Evolutionary conservation across 2,329 filamentous ascomycete species (phyloP).

Genomic region (Colletotrichum graminicola): DNA sequence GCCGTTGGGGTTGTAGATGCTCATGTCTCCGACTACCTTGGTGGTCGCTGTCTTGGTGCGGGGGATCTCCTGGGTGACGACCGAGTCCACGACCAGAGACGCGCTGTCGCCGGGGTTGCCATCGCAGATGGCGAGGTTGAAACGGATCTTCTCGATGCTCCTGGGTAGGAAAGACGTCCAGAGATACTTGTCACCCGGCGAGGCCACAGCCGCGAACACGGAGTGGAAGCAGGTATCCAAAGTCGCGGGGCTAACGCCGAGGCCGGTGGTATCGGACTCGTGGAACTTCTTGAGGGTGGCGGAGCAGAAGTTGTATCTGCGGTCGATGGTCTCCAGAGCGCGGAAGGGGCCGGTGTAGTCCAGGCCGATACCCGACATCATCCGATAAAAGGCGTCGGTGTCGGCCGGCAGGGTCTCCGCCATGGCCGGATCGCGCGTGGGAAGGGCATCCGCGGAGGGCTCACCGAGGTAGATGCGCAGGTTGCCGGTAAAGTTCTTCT

Average conservation of each 20-base stretch:
- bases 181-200: constrained; percentile 51
- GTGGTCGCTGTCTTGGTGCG: constrained; percentile 45
- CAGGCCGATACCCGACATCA: constrained; percentile 42
- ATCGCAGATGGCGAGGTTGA: constrained; percentile 37
- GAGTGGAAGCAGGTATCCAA: constrained; percentile 54
- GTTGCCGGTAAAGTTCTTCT: constrained; percentile 42
- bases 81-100: constrained; percentile 48
- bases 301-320: constrained; percentile 39
- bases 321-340: constrained; percentile 41
- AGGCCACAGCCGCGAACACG: constrained; percentile 49
- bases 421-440: constrained; percentile 41
- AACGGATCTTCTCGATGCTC: constrained; percentile 44
- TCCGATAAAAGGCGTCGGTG: constrained; percentile 43
- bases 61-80: constrained; percentile 48
- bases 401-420: constrained; percentile 41
- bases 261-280: constrained; percentile 23
- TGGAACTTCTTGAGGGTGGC: constrained; percentile 47
- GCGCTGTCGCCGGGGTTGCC: constrained; percentile 31
- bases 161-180: constrained; percentile 50
- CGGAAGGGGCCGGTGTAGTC: constrained; percentile 44
- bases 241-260: constrained; percentile 51
- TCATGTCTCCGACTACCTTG: constrained; percentile 54
- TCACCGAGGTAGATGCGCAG: constrained; percentile 44
- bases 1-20: constrained; percentile 49
- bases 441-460: constrained; percentile 40